Evolutionary conservation across 495 filamentous ascomycete genomes (phyloP).

Genomic region (Xylaria intraflava): DNA sequence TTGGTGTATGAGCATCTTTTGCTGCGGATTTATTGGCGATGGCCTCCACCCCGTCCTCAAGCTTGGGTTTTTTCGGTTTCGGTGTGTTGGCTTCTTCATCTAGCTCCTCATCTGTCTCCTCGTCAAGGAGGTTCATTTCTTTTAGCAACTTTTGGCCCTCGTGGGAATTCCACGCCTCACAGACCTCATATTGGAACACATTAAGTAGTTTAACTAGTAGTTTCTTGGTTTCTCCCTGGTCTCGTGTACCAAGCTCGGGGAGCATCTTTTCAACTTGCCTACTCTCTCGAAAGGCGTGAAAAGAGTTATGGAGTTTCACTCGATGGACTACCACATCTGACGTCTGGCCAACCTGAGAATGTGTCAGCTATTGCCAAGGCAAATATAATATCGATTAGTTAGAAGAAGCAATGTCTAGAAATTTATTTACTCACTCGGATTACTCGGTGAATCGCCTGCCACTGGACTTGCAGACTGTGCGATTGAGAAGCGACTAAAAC

Average conservation of each 20-base stretch:
- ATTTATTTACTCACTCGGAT: constrained; percentile 18
- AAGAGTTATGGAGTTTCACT: constrained; percentile 21
- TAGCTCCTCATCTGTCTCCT: neutral
- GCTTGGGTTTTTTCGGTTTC: constrained; percentile 1
- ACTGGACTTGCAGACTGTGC: constrained; percentile 17
- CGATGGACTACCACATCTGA: constrained; percentile 19
- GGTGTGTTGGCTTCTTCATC: neutral
- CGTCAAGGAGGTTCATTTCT: constrained; percentile 8
- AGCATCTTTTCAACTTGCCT: constrained; percentile 23
- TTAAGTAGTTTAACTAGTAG: constrained; percentile 18
- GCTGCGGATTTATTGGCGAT: neutral
- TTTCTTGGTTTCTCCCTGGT: constrained; percentile 14
- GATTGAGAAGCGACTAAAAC: constrained; percentile 21
- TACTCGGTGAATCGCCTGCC: constrained; percentile 20
- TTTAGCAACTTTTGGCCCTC: constrained; percentile 12
- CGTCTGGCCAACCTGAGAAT: constrained; percentile 19
- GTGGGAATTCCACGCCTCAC: constrained; percentile 13
- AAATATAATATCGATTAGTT: neutral
- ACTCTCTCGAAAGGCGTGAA: constrained; percentile 20
- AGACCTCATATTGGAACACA: constrained; percentile 19
- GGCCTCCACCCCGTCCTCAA: neutral
- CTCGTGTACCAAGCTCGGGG: constrained; percentile 19
- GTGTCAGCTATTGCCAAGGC: constrained; percentile 7
- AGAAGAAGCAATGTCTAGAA: neutral
- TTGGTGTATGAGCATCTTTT: neutral